These are phyloP conservation scores for Venturia oleaginea DNA, from an alignment of 2,329 filamentous ascomycete genomes.

Conservation along the genomic window DNA sequence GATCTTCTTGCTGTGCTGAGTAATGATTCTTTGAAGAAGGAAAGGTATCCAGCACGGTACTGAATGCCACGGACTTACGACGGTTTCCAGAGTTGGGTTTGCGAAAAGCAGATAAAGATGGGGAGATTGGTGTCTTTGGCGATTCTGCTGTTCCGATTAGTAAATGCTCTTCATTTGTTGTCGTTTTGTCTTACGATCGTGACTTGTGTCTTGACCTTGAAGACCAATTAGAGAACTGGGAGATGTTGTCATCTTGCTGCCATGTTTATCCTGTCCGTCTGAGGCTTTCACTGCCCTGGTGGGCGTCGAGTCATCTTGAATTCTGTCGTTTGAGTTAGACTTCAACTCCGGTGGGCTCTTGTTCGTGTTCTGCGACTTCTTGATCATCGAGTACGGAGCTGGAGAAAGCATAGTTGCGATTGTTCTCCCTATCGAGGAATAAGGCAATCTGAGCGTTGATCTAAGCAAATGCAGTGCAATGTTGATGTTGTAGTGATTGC, in stretches of 20 bases:
- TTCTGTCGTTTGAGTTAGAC: neutral
- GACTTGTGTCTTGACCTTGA: neutral
- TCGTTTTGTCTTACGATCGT: neutral
- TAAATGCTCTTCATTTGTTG: neutral
- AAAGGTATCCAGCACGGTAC: neutral
- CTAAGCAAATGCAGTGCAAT: neutral
- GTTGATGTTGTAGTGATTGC: neutral
- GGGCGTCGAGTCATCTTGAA: neutral
- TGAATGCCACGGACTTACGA: slow-evolving; percentile 3
- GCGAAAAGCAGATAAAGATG: neutral
- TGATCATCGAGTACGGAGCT: neutral
- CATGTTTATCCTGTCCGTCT: neutral
- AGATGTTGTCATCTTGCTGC: neutral
- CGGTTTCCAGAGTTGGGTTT: neutral
- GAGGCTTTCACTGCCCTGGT: neutral
- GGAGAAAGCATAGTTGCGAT: neutral
- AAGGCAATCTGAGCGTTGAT: neutral
- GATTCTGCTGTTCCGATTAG: neutral
- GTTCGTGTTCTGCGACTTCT: neutral
- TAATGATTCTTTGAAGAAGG: neutral
- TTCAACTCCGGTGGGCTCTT: neutral
- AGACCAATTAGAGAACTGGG: neutral
- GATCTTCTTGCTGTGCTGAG: neutral
- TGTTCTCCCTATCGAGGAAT: too few species aligned
- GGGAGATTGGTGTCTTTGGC: neutral